Conservation (phyloP, 495 filamentous ascomycete species). For the Hypoxylon trugodes region DNA sequence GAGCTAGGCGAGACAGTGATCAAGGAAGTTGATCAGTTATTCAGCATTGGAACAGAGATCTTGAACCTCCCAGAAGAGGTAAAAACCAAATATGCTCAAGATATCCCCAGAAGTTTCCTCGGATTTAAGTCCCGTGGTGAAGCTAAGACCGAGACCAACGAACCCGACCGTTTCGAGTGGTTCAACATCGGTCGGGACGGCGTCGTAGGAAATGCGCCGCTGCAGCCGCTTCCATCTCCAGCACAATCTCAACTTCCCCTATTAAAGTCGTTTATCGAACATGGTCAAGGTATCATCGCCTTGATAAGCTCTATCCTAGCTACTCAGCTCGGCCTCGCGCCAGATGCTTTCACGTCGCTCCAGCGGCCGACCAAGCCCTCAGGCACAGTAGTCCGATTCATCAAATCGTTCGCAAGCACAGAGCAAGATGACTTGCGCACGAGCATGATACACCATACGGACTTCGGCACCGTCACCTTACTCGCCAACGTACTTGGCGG, state of each 20-base stretch:
- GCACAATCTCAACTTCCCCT: not conserved
- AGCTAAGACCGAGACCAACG: not conserved
- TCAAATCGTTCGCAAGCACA: constrained; percentile 7
- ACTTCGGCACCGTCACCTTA: constrained; percentile 49
- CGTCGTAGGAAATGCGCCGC: not conserved
- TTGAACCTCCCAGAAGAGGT: not conserved
- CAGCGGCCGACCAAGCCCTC: not conserved
- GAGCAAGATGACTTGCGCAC: constrained; percentile 9
- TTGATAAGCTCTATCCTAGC: not conserved
- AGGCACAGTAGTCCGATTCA: constrained; percentile 3
- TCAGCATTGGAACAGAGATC: not conserved
- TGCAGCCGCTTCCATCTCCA: not conserved
- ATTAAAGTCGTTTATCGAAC: not conserved
- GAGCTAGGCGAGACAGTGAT: constrained; percentile 16
- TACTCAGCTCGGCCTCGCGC: not conserved
- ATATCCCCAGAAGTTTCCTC: not conserved
- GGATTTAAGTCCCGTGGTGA: not conserved
- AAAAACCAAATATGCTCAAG: not conserved
- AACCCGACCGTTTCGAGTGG: constrained; percentile 6
- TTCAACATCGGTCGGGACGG: constrained; percentile 11
- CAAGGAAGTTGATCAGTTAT: not conserved
- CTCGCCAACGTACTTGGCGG: constrained; percentile 38
- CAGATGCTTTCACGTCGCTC: constrained; percentile 2
- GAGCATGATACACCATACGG: constrained; percentile 52
- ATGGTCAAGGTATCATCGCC: not conserved